Evolutionary conservation across 1,284 basidiomycete genomes (phyloP), one percentile per base, ranked within the genome.

Genomic region (Tilletiaria anomala): DNA sequence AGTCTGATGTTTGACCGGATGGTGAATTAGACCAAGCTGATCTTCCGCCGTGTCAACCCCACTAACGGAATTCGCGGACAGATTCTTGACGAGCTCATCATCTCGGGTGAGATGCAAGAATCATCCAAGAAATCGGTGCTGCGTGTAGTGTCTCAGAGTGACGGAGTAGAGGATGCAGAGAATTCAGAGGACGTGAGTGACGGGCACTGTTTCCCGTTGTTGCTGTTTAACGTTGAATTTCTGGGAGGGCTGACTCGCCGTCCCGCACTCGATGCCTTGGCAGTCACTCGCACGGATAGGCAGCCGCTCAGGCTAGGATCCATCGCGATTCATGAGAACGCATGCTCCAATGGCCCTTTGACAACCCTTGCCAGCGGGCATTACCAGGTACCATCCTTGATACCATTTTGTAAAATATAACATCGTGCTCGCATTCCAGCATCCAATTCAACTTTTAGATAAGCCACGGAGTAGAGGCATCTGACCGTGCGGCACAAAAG

Each of bases 51-150:
- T 15, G 11, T 23, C 10, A 12, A 23, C 37, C 17, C 15, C 26
- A n/a, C n/a, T n/a, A n/a, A n/a, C n/a, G n/a, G n/a, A n/a, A n/a
- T n/a, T n/a, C n/a, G n/a, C n/a, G n/a, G n/a, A 23, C 42, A 54
- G 48, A 58, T 64, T 22, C 73, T 99, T 43, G 93, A 97, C 68
- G 93, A 99, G 68, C 75, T 97, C 40, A 89, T 99, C 68, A 94
- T 97, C 49, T 82, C 88, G 4, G 93, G 93, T 34, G 93, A 99
- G 69, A 73, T 99, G 56, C 91, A 99, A 71, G 93, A 99, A 65
- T 89, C 89, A 1, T 89, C 84, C 21, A 99, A 99, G 76, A 97
- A 99, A 71, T 84, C 86, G 4, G 91, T 97, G 5, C 72, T 97
- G 39, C 75, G 84, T 47, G 82, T 83, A 42, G 83, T 84, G 50